Conservation (phyloP, 768 basidiomycete species). For the Kwoniella sp. region DNA sequence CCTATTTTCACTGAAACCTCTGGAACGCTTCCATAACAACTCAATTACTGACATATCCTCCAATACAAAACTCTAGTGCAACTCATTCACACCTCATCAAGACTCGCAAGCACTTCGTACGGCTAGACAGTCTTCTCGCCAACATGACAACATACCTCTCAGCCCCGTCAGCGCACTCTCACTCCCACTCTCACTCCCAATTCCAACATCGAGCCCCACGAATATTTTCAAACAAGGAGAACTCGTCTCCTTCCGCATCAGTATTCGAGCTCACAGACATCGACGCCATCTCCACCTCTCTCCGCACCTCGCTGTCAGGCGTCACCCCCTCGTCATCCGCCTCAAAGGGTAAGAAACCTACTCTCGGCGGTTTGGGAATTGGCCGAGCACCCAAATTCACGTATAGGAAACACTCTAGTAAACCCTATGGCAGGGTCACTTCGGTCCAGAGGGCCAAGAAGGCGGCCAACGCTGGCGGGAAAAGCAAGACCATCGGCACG, state of each 20-base stretch:
- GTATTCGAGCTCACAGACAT: slow-evolving; percentile 21
- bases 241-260: slow-evolving; percentile 17
- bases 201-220: slow-evolving; percentile 6
- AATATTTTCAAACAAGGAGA: slow-evolving; percentile 25
- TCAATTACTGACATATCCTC: neutral
- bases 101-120: neutral
- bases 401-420: slow-evolving; percentile 9
- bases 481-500: neutral
- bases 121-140: neutral
- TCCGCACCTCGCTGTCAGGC: slow-evolving; percentile 20
- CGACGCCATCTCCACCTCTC: slow-evolving; percentile 22
- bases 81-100: too few species aligned
- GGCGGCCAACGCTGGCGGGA: slow-evolving; percentile 3
- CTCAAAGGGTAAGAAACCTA: slow-evolving; percentile 11
- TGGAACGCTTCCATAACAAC: neutral
- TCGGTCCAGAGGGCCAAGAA: slow-evolving; percentile 26
- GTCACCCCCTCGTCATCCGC: slow-evolving; percentile 2
- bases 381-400: slow-evolving; percentile 30
- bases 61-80: neutral
- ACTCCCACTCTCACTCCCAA: slow-evolving; percentile 2
- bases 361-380: slow-evolving; percentile 12
- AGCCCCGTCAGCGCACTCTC: neutral
- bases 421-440: slow-evolving; percentile 21
- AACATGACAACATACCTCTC: slow-evolving; percentile 19
- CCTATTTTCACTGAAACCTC: too few species aligned